A percentile compares a stretch with the other conserved stretches of the same genome.
Evolutionary conservation across 2,329 filamentous ascomycete genomes (phyloP).

Genomic region (Alternaria sp.): DNA sequence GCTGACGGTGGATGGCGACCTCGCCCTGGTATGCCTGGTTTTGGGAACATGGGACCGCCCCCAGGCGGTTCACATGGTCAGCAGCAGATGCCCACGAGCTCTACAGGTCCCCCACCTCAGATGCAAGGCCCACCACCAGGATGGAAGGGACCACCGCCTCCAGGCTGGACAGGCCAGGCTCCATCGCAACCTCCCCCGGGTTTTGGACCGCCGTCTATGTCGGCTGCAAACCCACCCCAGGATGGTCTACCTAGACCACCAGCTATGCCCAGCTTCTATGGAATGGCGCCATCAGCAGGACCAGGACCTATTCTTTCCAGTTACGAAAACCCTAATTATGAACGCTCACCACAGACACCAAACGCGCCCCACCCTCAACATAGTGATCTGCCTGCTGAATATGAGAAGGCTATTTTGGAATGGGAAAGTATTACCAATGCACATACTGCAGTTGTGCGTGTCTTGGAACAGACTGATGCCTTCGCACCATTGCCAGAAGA

Average conservation of each 20-base stretch:
- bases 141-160: slow-evolving; percentile 27
- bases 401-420: slow-evolving; percentile 75
- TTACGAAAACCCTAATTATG: slow-evolving; percentile 46
- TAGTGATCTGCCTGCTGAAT: slow-evolving; percentile 68
- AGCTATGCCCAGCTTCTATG: slow-evolving; percentile 60
- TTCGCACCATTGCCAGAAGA: slow-evolving; percentile 80
- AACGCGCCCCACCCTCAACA: slow-evolving; percentile 27
- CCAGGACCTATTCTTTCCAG: slow-evolving; percentile 54
- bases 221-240: slow-evolving; percentile 7
- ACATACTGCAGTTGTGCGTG: slow-evolving; percentile 70
- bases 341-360: slow-evolving; percentile 27
- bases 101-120: slow-evolving; percentile 37
- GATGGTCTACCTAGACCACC: slow-evolving; percentile 25
- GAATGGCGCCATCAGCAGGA: slow-evolving; percentile 56
- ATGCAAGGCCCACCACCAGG: slow-evolving; percentile 35
- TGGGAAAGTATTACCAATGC: slow-evolving; percentile 79
- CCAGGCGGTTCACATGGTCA: slow-evolving; percentile 29
- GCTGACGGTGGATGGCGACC: slow-evolving; percentile 65
- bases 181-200: slow-evolving; percentile 29
- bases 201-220: slow-evolving; percentile 20
- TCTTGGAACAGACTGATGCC: slow-evolving; percentile 70
- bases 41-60: slow-evolving; percentile 50
- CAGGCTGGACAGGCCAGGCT: slow-evolving; percentile 28
- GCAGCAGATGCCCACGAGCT: slow-evolving; percentile 28
- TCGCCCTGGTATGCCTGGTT: slow-evolving; percentile 56